phyloP scores from a whole-genome alignment of 2,329 filamentous ascomycete genomes.

The Stachybotrys echinatus region DNA sequence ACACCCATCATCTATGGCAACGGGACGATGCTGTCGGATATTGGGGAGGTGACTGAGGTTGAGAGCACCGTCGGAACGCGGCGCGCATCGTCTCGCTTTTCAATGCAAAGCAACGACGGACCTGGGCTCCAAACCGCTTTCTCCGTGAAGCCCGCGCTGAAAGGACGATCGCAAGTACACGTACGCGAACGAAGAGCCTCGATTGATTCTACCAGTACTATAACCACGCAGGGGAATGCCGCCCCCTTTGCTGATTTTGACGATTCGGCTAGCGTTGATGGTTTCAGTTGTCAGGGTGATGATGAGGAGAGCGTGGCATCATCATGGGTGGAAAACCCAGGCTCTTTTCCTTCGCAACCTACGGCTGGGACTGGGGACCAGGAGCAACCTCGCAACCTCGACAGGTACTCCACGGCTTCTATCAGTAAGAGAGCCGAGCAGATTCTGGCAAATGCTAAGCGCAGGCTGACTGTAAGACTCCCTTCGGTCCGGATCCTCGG shows the following conservation, averaged over 20 bases:
- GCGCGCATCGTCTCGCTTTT: slow-evolving; percentile 28
- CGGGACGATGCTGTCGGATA: slow-evolving; percentile 64
- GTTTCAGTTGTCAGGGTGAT: slow-evolving; percentile 62
- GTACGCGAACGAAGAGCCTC: slow-evolving; percentile 48
- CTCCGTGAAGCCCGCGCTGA: slow-evolving; percentile 35
- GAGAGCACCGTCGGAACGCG: slow-evolving; percentile 42
- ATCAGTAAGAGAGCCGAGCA: slow-evolving; percentile 80
- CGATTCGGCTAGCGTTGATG: slow-evolving; percentile 55
- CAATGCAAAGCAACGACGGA: slow-evolving; percentile 26
- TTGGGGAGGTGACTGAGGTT: slow-evolving; percentile 52
- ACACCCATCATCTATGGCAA: slow-evolving; percentile 67
- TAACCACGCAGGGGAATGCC: slow-evolving; percentile 45
- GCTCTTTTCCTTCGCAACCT: neutral
- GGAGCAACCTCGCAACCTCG: slow-evolving; percentile 45
- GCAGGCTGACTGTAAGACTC: slow-evolving; percentile 69
- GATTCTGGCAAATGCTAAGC: slow-evolving; percentile 90
- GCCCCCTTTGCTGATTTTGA: slow-evolving; percentile 57
- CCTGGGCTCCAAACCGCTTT: slow-evolving; percentile 37
- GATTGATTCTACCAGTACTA: slow-evolving; percentile 56
- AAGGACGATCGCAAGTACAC: slow-evolving; percentile 36
- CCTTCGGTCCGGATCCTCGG: neutral
- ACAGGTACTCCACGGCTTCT: slow-evolving; percentile 65
- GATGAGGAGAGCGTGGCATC: slow-evolving; percentile 62
- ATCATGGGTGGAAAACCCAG: slow-evolving; percentile 44
- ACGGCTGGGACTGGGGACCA: slow-evolving; percentile 13